Evolutionary conservation across 2,329 filamentous ascomycete species (phyloP).

Genomic region (Xylariaceae sp.): DNA sequence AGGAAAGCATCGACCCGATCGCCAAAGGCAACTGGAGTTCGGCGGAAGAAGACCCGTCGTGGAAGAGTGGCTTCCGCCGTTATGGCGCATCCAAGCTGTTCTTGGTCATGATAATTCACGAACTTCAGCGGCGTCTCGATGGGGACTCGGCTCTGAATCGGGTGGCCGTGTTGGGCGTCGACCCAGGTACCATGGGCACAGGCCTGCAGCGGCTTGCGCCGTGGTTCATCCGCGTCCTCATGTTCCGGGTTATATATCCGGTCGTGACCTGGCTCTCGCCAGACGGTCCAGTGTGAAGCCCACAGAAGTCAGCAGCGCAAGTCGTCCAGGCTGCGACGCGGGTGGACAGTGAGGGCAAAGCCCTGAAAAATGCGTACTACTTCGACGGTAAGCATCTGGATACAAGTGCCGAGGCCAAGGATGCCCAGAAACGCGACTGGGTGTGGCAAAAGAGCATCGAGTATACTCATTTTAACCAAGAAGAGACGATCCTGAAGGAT

Average conservation of each 20-base stretch:
- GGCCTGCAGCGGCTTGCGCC: conserved; percentile 4
- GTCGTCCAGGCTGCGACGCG: neutral
- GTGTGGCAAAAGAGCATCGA: neutral
- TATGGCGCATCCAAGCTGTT: conserved; percentile 28
- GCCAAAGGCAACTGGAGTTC: conserved; percentile 24
- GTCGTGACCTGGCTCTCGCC: neutral
- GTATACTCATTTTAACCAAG: neutral
- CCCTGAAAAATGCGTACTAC: neutral
- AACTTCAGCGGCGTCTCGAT: conserved; percentile 24
- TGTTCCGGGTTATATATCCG: conserved; percentile 7
- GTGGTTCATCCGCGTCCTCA: conserved; percentile 9
- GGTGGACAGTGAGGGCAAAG: neutral
- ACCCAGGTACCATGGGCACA: conserved; percentile 10
- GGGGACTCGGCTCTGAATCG: conserved; percentile 15
- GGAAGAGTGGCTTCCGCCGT: conserved; percentile 20
- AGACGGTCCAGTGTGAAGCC: neutral
- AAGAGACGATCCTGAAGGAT: neutral
- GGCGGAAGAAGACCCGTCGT: conserved; percentile 20
- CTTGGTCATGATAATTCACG: conserved; percentile 27
- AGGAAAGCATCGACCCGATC: conserved; percentile 16
- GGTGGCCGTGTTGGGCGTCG: conserved; percentile 20
- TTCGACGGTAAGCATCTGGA: neutral
- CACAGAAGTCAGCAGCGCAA: neutral
- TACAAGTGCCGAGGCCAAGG: neutral
- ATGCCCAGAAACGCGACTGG: neutral